These are phyloP conservation scores for Plantago ovata DNA, from an alignment of 257 asterid genomes.

Conservation along the genomic window DNA sequence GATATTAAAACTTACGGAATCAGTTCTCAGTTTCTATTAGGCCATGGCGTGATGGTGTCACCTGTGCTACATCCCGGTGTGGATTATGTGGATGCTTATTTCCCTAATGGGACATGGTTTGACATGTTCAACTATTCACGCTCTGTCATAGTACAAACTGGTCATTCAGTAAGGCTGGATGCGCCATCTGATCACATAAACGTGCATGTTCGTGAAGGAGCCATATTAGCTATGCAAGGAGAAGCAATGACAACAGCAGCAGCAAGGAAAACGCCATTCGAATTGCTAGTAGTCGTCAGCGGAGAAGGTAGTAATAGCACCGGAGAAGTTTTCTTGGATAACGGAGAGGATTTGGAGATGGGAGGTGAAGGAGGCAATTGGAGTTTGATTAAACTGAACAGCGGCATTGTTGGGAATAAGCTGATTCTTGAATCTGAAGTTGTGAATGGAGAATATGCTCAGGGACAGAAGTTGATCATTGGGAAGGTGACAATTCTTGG, in stretches of 20 bases:
- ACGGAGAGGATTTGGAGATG: conserved; percentile 49
- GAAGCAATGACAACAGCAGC: conserved; percentile 52
- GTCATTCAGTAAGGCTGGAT: conserved; percentile 34
- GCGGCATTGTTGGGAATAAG: conserved; percentile 21
- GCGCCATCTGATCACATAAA: conserved; percentile 54
- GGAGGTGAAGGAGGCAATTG: conserved; percentile 41
- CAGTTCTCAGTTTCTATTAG: conserved; percentile 51
- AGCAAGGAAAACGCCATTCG: conserved; percentile 43
- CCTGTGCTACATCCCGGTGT: conserved; percentile 48
- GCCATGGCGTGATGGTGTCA: conserved; percentile 51
- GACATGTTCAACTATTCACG: conserved; percentile 48
- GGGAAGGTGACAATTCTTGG: conserved; percentile 35
- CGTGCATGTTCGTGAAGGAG: conserved; percentile 47
- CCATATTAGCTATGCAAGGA: conserved; percentile 51
- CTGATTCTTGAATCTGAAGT: conserved; percentile 38
- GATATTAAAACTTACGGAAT: conserved; percentile 39
- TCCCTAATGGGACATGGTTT: conserved; percentile 65
- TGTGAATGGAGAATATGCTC: conserved; percentile 33
- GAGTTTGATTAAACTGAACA: conserved; percentile 31
- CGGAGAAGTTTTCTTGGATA: conserved; percentile 56
- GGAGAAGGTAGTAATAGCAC: conserved; percentile 13
- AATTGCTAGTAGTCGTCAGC: conserved; percentile 37
- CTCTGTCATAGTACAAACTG: conserved; percentile 25
- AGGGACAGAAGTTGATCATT: conserved; percentile 33
- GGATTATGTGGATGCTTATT: conserved; percentile 43